Base-by-base conservation (phyloP, 2,329 filamentous ascomycete genomes). In the Colletotrichum echinochloae region DNA sequence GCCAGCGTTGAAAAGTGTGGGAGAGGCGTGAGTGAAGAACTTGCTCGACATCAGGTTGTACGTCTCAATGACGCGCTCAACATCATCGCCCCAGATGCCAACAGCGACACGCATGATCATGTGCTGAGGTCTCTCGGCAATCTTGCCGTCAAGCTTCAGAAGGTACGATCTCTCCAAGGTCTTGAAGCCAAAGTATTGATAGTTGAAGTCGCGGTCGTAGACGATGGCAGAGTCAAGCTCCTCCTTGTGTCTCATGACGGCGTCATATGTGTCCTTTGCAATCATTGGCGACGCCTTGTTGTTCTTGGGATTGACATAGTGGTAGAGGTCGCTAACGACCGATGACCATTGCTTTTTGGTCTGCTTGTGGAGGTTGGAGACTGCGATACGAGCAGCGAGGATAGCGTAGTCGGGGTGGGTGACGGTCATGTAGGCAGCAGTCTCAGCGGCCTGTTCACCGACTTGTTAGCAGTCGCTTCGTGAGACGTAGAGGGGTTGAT, bases 181-280 rank as follows among this genome's bases (percentile, higher is more conserved):
- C 90, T 99, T 99, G 91, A 99, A 99, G 74, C 96, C 96, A 78
- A 99, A 99, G 86, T 97, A 99, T 86, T 99, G 96, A 87, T 99
- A 99, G 89, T 98, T 98, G 89, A 99, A 99, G 81, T 99, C 96
- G 76, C 96, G 93, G 85, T 99, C 96, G 78, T 98, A 99, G 77
- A 99, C 95, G 81, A 99, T 98, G 78, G 96, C 96, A 52, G 95
- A 98, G 87, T 99, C 97, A 68, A 99, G 89, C 84, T 99, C 96
- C 66, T 97, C 96, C 77, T 94, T 94, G 83, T 99, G 94, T 78
- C 92, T 93, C 93, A 97, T 96, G 74, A 99, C 92, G 73, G 90
- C 94, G 77, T 98, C 93, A 81, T 97, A 97, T 57, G 93, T 97
- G 76, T 92, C 87, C 78, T 95, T 86, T 52, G 95, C 94, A 79